Conservation (phyloP, 805 yeast species). For the Pichia cabralensis region DNA sequence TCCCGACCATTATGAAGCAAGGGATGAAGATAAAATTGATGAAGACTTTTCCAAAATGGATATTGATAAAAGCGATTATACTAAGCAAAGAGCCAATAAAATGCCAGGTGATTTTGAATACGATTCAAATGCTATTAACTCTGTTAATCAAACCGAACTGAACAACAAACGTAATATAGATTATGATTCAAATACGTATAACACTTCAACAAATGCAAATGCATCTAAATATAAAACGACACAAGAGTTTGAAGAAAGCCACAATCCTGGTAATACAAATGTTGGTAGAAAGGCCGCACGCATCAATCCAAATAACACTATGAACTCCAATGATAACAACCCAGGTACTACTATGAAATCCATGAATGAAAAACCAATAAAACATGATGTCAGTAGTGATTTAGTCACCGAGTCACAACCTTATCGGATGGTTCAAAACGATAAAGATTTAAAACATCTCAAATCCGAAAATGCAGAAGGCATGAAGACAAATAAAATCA, state of each 20-base stretch:
- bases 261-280: not conserved
- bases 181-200: no score
- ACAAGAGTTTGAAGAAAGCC: not conserved
- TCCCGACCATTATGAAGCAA: not conserved
- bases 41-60: not conserved
- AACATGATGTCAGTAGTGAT: not conserved
- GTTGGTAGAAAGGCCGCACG: not conserved
- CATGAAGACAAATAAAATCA: no score
- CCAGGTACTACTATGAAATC: no score
- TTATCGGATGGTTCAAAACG: slow-evolving; percentile 8
- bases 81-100: no score
- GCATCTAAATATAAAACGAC: no score
- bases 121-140: not conserved
- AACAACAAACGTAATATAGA: no score
- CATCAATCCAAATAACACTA: no score
- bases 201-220: no score
- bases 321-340: no score
- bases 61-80: not conserved
- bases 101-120: not conserved
- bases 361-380: no score
- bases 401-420: slow-evolving; percentile 4
- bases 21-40: not conserved
- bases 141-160: not conserved
- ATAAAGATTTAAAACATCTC: not conserved
- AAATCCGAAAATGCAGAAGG: slow-evolving; percentile 1